Evolutionary conservation across 345 rosid species (phyloP), one percentile per base, ranked within the genome.

Genomic region (Abelmoschus esculentus): DNA sequence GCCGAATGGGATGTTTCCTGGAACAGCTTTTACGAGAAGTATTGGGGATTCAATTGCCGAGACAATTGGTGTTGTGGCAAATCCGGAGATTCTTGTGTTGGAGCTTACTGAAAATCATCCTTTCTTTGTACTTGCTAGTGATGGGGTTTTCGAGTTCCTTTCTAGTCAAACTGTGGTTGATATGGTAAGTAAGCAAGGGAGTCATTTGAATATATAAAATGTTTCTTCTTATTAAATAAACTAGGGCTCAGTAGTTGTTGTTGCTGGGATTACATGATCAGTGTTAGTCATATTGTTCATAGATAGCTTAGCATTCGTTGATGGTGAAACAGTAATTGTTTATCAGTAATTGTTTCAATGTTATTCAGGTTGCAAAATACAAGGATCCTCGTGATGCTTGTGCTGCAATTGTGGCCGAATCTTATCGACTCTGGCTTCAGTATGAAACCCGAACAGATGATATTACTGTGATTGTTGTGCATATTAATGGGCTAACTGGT

Each of bases 371-470:
- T 77, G 91, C 89, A 72, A 95, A 95, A 76, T 82, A 87, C 79
- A 84, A 87, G 78, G 99, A 95, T 85, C 99, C 99, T 29, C 96
- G 96, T 28, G 99, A 95, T 85, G 99, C 99, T 76, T 95, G 99
- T 83, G 97, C 99, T 79, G 99, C 99, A 52, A 88, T 95, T 77
- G 99, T 95, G 59, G 96, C 99, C 36, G 99, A 95, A 89, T 88
- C 99, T 55, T 95, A 95, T 83, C 91, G 97, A 73, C 83, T 95
- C 74, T 95, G 99, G 99, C 86, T 95, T 64, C 99, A 95, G 72
- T 95, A 91, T 73, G 99, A 95, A 83, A 95, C 99, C 76, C 97
- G 99, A 17, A 95, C 99, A 15, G 99, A 95, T 87, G 99, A 95
- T 79, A 95, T 95, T 66, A 95, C 99, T 22, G 86, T 95, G 77